Evolutionary conservation across 805 yeast species (phyloP).

Genomic region (Lipomyces yamanashiensis): DNA sequence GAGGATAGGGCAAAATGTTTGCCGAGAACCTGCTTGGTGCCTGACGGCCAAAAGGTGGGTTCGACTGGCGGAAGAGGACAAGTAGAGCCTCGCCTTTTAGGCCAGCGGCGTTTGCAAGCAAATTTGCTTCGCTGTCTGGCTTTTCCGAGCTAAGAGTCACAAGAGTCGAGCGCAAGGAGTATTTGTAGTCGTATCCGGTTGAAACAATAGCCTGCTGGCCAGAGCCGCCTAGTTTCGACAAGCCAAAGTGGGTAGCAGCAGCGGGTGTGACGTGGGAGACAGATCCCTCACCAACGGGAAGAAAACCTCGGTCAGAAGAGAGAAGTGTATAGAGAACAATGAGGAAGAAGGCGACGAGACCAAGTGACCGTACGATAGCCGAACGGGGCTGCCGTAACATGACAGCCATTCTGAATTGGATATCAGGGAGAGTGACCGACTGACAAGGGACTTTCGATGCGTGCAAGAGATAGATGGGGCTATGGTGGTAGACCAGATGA

Average conservation of each 20-base stretch:
- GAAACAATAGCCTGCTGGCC: not conserved
- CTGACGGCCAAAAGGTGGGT: conserved; percentile 2
- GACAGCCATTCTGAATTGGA: too few relatives aligned
- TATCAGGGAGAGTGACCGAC: too few relatives aligned
- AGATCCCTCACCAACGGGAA: too few relatives aligned
- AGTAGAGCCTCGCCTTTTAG: not conserved
- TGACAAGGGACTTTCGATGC: too few relatives aligned
- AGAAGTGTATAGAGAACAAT: too few relatives aligned
- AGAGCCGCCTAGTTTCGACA: not conserved
- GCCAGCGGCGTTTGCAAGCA: conserved; percentile 17
- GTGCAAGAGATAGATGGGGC: too few relatives aligned
- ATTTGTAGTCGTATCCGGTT: conserved; percentile 4
- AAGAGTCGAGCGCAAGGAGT: not conserved
- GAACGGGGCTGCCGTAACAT: too few relatives aligned
- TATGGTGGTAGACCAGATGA: too few relatives aligned
- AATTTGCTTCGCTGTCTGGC: not conserved
- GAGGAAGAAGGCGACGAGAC: too few relatives aligned
- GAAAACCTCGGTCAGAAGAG: too few relatives aligned
- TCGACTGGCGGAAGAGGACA: conserved; percentile 2
- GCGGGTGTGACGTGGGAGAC: not conserved
- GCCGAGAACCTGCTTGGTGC: conserved; percentile 19
- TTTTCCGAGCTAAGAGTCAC: not conserved
- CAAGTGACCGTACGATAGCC: too few relatives aligned
- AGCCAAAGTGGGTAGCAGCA: not conserved
- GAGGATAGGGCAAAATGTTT: conserved; percentile 26